Percentiles rank a stretch among this genome's conserved stretches.
These are phyloP conservation scores for Tolypocladium ovalisporum DNA, from an alignment of 2,329 filamentous ascomycete species.

Conservation along the genomic window DNA sequence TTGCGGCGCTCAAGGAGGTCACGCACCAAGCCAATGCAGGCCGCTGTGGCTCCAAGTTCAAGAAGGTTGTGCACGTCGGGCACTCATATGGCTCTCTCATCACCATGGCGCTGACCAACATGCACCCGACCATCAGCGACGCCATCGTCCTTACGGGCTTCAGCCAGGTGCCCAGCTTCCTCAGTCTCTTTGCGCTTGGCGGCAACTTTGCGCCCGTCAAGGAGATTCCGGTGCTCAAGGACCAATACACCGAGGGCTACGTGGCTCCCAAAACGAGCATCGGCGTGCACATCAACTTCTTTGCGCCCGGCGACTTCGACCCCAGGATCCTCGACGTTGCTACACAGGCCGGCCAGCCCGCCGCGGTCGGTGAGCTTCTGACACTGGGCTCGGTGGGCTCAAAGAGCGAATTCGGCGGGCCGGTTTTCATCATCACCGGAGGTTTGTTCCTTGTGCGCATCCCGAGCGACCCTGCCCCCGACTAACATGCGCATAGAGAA, in stretches of 20 bases:
- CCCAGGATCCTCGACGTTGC: constrained; percentile 35
- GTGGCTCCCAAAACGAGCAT: constrained; percentile 33
- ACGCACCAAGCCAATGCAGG: constrained; percentile 35
- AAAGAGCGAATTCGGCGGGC: constrained; percentile 34
- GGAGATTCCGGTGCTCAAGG: constrained; percentile 13
- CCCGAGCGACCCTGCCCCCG: too few species aligned
- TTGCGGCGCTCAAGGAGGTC: constrained; percentile 44
- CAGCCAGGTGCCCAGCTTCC: constrained; percentile 34
- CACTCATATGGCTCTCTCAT: constrained; percentile 54
- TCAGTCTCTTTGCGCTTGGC: constrained; percentile 29
- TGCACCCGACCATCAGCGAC: constrained; percentile 42
- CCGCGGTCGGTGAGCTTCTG: constrained; percentile 46
- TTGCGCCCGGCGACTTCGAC: constrained; percentile 43
- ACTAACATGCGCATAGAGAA: constrained; percentile 18
- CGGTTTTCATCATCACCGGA: constrained; percentile 49
- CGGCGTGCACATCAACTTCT: constrained; percentile 41
- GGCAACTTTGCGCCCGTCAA: constrained; percentile 35
- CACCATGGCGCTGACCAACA: constrained; percentile 41
- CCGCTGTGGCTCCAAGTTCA: constrained; percentile 22
- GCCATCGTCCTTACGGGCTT: constrained; percentile 52
- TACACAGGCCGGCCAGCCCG: constrained; percentile 40
- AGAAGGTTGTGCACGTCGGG: constrained; percentile 46
- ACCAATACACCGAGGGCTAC: constrained; percentile 38
- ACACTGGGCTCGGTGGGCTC: constrained; percentile 32
- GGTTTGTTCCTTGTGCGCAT: too few species aligned